Evolutionary conservation across 345 rosid genomes (phyloP).

Genomic region (Acer campestre): DNA sequence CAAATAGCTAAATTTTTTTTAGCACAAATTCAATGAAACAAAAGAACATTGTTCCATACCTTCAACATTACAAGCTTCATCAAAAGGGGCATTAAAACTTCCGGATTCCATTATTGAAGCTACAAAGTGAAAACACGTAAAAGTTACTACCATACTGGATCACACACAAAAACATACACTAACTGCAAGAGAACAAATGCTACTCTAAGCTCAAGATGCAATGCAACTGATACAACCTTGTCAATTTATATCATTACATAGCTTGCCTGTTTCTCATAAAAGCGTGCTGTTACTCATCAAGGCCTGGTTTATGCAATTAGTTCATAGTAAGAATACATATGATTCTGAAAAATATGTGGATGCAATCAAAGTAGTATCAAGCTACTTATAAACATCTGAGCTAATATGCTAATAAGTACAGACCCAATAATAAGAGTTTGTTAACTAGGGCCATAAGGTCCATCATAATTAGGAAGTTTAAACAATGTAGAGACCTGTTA

Average conservation of each 20-base stretch:
- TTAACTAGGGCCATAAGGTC: too few species aligned
- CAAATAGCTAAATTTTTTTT: not conserved
- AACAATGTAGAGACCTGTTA: too few species aligned
- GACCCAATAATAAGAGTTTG: not conserved
- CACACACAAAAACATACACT: not conserved
- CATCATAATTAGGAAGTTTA: too few species aligned
- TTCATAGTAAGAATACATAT: not conserved
- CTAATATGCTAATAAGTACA: not conserved
- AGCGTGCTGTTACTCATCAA: not conserved
- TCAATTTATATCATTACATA: not conserved
- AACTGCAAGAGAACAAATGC: not conserved
- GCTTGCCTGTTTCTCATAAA: not conserved
- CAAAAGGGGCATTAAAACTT: conserved; percentile 38
- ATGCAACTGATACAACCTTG: not conserved
- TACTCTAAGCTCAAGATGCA: not conserved
- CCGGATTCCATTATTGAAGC: conserved; percentile 62
- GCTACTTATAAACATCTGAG: not conserved
- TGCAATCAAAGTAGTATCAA: not conserved
- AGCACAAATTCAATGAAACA: not conserved
- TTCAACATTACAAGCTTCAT: conserved; percentile 56
- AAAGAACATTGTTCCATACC: conserved; percentile 41
- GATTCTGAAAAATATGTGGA: not conserved
- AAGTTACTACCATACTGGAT: not conserved
- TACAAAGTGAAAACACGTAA: conserved; percentile 29
- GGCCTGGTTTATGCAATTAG: not conserved